Evolutionary conservation across 2,329 filamentous ascomycete species (phyloP), one percentile per base, ranked within the genome.

Genomic region (Didymella glomerata): DNA sequence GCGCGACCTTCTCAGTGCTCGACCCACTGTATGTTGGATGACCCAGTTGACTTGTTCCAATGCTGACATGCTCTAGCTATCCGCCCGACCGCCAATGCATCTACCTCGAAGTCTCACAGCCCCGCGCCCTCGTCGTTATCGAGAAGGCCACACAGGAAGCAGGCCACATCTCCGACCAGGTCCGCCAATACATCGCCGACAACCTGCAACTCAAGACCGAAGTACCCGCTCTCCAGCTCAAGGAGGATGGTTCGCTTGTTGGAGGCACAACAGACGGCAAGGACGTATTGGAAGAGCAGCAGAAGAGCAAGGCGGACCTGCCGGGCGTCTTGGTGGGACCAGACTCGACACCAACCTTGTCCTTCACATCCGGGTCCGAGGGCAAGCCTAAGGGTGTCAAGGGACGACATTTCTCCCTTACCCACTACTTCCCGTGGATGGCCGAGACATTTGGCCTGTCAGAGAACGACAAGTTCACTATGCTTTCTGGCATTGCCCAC

Each of bases 341-440:
- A 0, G 94, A 98, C 76, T 92, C 89, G 16, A 90, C 84, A 7
- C 89, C 90, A 1, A 96, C 90, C 0, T 81, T 97, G 1, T 81
- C 79, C 13, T 84, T 84, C 68, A 84, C 82, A 24, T 83, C 80
- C 27, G 92, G 93, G 4, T 86, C 83, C 1, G 91, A 96, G 79
- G 92, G 91, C 45, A 83, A 86, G 65, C 93, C 92, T 32, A 97
- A 96, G 81, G 92, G 92, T 67, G 94, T 98, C 13, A 84, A 88
- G 55, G 93, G 94, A 1, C 86, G 94, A 14, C 94, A 98, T 78
- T 98, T 90, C 79, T 90, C 87, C 49, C 81, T 98, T 61, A 86
- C 92, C 1, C 88, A 90, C 69, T 98, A 97, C 80, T 96, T 94
- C 73, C 87, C 89, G 20, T 98, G 93, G 93, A 98, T 98, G 94